Base-by-base conservation (phyloP, 257 asterid genomes). In the Scutellaria minor region DNA sequence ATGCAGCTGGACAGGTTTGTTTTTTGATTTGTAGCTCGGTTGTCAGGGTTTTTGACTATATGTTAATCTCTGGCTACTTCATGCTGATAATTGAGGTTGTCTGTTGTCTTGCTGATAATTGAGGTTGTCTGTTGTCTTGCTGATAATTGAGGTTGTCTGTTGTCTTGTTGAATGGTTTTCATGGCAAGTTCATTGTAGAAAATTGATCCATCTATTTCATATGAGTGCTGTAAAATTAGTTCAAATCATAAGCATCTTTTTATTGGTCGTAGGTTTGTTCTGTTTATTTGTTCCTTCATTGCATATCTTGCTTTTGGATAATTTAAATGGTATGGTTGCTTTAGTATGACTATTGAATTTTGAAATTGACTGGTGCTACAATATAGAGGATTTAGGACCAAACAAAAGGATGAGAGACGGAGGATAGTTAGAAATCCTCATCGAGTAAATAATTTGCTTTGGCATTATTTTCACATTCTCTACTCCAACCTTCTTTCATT, bases 1-100 rank as follows among this genome's bases (percentile, higher is more conserved):
- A 77, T 60, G 83, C 92, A 0, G 80, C 77, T 9, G 92, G 96
- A 71, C 95, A 87, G 92, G 94, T 90, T 67, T 76, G 80, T 24
- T 66, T 63, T 54, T 63, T 54, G 66, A 8, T 58, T 22, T 55
- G 6, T 42, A 61, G 47, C 52, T 72, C 31, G 39, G 55, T 57
- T 65, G 15, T 35, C 5, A 57, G 13, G 69, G 14, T 40, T 65
- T 37, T 56, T 58, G 0, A 24, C 7, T 59, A 12, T 37, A 8
- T 45, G 13, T 11, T 58, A 18, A 64, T 15, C 27, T 51, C 24
- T 51, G 51, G 18, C 60, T 18, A 39, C 9, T 14, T 56, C 9
- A 51, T 51, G 10, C 14, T 69, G 41, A 9, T 57, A 46, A n/a
- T n/a, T n/a, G n/a, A n/a, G n/a, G n/a, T n/a, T n/a, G n/a, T n/a